Base-by-base conservation (phyloP, 495 filamentous ascomycete species). In the Astrothelium macrocarpum region DNA sequence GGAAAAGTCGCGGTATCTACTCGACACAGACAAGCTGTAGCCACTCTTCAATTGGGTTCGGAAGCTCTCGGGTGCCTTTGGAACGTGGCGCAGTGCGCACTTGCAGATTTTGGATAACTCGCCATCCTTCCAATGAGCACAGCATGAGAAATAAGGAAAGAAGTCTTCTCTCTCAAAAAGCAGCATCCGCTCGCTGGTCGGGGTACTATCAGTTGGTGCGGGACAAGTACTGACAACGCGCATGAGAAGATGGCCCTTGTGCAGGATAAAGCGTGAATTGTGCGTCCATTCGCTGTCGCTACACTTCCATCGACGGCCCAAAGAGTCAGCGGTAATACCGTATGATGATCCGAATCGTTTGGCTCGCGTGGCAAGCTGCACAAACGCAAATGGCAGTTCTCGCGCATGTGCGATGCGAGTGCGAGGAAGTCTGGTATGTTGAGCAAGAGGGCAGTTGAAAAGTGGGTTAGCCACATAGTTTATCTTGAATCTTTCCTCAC, bases 121-220 rank as follows among this genome's bases (percentile, higher is more conserved):
- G 61, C 83, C 83, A 65, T 84, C 79, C 26, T 78, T 75, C 82
- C 82, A 85, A 71, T 86, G 83, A 25, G 80, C 77, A 70, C 82
- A 86, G 2, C 74, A 77, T 10, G 77, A 80, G 77, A 84, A 85
- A 66, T 79, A 84, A 0, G 83, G 82, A 71, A 76, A 79, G 75
- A 83, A 85, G 67, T 86, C 81, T 36, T 83, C 79, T 39, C 81
- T 77, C 25, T 77, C 78, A 72, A 80, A 83, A 23, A 86, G 77
- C 7, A 86, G 75, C 14, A 82, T 69, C 0, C 82, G 79, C 64
- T 79, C 71, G 0, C 72, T 71, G 14, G 76, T 77, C 1, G 76
- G 69, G 0, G 81, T 77, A 3, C 84, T 72, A 2, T 64, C 74
- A 0, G 76, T 71, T 2, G 71, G 62, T 0, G 80, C 81, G 67